Conservation (phyloP, 2,329 filamentous ascomycete species). For the Diplocarpon rosae region DNA sequence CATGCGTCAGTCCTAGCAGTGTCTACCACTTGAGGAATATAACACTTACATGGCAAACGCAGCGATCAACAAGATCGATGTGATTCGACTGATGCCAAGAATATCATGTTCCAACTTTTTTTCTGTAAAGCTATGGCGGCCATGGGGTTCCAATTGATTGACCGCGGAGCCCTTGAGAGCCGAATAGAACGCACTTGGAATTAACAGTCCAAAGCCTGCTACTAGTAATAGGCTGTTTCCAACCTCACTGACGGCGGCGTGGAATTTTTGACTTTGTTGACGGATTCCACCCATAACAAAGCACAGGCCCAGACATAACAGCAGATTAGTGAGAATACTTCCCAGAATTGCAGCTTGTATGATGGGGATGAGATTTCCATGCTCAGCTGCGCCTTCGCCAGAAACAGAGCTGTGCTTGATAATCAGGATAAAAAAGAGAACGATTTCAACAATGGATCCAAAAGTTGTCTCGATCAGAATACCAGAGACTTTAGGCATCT, state of each 20-base stretch:
- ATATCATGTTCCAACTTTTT: conserved; percentile 5
- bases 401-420: conserved; percentile 19
- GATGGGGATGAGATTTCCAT: conserved; percentile 43
- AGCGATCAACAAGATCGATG: conserved; percentile 1
- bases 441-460: conserved; percentile 65
- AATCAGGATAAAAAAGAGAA: conserved; percentile 70
- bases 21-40: not conserved
- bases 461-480: conserved; percentile 51
- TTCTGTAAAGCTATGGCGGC: conserved; percentile 2
- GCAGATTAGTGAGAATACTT: conserved; percentile 69
- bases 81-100: conserved; percentile 3
- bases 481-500: conserved; percentile 62
- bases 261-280: conserved; percentile 59
- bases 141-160: not conserved
- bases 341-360: conserved; percentile 76
- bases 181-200: conserved; percentile 50
- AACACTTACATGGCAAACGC: conserved; percentile 1
- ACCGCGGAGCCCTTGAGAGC: conserved; percentile 2
- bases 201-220: conserved; percentile 50
- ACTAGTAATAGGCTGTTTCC: conserved; percentile 50
- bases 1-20: not conserved
- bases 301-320: conserved; percentile 69
- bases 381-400: conserved; percentile 1
- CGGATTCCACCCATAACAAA: conserved; percentile 69
- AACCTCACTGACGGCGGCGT: conserved; percentile 65